Base-by-base conservation (phyloP, 768 basidiomycete genomes). In the Panaeolus cyanescens region DNA sequence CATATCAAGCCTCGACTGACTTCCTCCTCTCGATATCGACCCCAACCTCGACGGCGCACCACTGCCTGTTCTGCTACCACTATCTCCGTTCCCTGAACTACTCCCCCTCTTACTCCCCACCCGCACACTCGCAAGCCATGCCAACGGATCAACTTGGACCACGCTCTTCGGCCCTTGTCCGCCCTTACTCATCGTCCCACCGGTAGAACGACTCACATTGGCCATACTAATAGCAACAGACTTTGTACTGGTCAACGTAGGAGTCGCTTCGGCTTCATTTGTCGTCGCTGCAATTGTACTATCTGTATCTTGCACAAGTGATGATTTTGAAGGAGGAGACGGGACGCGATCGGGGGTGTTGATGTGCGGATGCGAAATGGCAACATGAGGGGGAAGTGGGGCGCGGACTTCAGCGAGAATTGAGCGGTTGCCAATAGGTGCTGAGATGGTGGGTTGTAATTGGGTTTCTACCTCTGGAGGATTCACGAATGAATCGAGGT, bases 341-440 rank as follows among this genome's bases (percentile, higher is more conserved):
- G 45, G 45, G 13, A 50, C 22, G 5, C 45, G 22, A 20, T 50
- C 45, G 33, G 69, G 67, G 5, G 65, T 71, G 36, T 34, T 34
- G 54, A 72, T 73, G 42, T 39, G 42, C 62, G 45, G 45, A 28
- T 50, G 45, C 45, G 45, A 50, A 4, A 50, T 50, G 6, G 8
- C 6, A 13, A 12, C 25, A 15, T 64, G 65, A 25, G 68, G 71
- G 0, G 75, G 79, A 0, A 75, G 77, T 10, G 81, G 78, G 0
- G 90, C 86, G 12, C 91, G 82, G 13, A 90, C 88, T 72, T 90
- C 89, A 1, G 88, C 88, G 1, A 91, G 75, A 65, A 92, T 90
- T 0, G 82, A 79, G 33, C 89, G 85, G 57, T 83, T 78, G 7
- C 89, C 88, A 4, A 90, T 75, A 0, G 90, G 90, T 1, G 87